These are phyloP conservation scores for Fragaria ananassa DNA, from an alignment of 306 rosid genomes.

Conservation along the genomic window DNA sequence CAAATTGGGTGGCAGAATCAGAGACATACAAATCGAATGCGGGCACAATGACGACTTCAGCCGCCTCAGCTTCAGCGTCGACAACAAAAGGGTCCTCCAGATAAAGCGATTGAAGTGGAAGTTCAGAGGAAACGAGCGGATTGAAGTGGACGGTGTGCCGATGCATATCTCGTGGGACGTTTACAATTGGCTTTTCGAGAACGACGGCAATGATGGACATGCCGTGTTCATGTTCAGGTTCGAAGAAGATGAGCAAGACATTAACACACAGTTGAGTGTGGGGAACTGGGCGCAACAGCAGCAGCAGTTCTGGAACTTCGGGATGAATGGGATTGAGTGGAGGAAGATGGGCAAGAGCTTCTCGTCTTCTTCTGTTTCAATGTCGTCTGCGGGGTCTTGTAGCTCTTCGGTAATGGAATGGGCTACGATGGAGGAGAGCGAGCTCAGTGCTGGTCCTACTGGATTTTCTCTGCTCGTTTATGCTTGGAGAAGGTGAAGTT, in stretches of 20 bases:
- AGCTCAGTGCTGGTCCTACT: constrained; percentile 49
- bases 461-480: constrained; percentile 82
- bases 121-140: constrained; percentile 73
- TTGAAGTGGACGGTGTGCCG: constrained; percentile 54
- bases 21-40: constrained; percentile 68
- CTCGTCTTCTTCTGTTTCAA: constrained; percentile 69
- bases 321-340: constrained; percentile 50
- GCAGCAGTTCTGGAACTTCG: constrained; percentile 53
- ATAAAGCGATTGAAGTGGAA: constrained; percentile 74
- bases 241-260: constrained; percentile 44
- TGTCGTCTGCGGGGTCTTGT: constrained; percentile 76
- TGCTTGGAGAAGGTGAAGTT: constrained; percentile 65
- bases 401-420: constrained; percentile 83
- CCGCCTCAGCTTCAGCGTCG: constrained; percentile 51
- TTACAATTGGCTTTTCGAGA: constrained; percentile 73
- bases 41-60: constrained; percentile 31
- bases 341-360: constrained; percentile 59
- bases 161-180: constrained; percentile 93
- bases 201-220: constrained; percentile 42
- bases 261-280: not conserved
- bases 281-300: constrained; percentile 41
- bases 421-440: constrained; percentile 79
- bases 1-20: constrained; percentile 50
- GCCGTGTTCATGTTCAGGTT: constrained; percentile 91
- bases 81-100: constrained; percentile 43